These are phyloP conservation scores for Silene latifolia DNA, from an alignment of 148 eudicot genomes.

Conservation along the genomic window DNA sequence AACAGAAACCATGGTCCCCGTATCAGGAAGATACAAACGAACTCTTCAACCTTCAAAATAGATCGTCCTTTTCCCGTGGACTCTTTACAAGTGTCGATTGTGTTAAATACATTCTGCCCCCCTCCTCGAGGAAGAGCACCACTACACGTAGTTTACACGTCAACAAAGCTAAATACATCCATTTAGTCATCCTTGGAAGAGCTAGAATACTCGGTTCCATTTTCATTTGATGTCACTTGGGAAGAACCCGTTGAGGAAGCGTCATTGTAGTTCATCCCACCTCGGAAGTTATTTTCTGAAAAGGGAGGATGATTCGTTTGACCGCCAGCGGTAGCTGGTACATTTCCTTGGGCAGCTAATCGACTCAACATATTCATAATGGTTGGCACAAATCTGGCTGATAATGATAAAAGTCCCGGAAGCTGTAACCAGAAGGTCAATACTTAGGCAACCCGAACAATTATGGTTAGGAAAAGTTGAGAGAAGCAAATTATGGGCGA, in stretches of 20 bases:
- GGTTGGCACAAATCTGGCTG: slow-evolving; percentile 83
- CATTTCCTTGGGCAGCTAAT: slow-evolving; percentile 78
- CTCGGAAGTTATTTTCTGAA: slow-evolving; percentile 35
- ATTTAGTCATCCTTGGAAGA: slow-evolving; percentile 38
- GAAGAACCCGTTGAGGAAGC: slow-evolving; percentile 63
- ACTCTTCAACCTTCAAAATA: slow-evolving; percentile 8
- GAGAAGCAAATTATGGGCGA: neutral
- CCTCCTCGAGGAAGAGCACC: neutral
- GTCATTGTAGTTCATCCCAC: slow-evolving; percentile 28
- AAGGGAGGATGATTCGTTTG: slow-evolving; percentile 48
- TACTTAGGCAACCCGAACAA: slow-evolving; percentile 6
- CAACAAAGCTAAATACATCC: too few species aligned
- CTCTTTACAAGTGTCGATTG: slow-evolving; percentile 5
- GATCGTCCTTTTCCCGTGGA: neutral
- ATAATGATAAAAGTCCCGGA: slow-evolving; percentile 78
- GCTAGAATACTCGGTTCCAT: slow-evolving; percentile 69
- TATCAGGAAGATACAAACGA: slow-evolving; percentile 20
- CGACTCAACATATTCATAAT: slow-evolving; percentile 73
- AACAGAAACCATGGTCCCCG: slow-evolving; percentile 10
- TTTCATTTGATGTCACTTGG: slow-evolving; percentile 46
- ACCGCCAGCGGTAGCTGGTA: slow-evolving; percentile 39
- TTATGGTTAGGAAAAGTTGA: neutral
- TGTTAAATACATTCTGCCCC: neutral
- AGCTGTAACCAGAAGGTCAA: slow-evolving; percentile 48
- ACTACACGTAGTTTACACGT: neutral